A percentile compares a stretch with the other conserved stretches of the same genome.
phyloP scores from a whole-genome alignment of 306 rosid species.

The Inga leiocalycina region DNA sequence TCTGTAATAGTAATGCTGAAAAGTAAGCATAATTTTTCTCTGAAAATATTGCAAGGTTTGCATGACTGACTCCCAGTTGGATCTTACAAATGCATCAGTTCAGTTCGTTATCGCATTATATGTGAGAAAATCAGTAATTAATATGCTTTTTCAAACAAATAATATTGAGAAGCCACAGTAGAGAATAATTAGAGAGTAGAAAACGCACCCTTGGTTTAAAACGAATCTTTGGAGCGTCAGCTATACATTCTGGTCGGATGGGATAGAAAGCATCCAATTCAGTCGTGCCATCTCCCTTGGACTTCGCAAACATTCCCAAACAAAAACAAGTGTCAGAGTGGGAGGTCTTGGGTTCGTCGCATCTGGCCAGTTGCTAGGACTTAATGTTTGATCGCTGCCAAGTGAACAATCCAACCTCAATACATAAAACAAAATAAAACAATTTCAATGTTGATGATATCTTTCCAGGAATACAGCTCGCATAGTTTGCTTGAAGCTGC shows the following conservation, averaged over 20 bases:
- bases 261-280: slow-evolving; percentile 56
- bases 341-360: background rate
- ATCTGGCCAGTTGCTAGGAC: slow-evolving; percentile 3
- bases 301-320: slow-evolving; percentile 1
- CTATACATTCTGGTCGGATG: slow-evolving; percentile 45
- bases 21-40: background rate
- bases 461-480: slow-evolving; percentile 11
- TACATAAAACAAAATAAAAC: slow-evolving; percentile 17
- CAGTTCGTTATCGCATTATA: background rate
- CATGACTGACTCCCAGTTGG: background rate
- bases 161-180: background rate
- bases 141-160: slow-evolving; percentile 4
- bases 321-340: background rate
- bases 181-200: slow-evolving; percentile 13
- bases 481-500: slow-evolving; percentile 19
- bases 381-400: slow-evolving; percentile 36
- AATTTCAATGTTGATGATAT: slow-evolving; percentile 8
- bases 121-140: background rate
- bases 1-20: background rate
- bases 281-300: slow-evolving; percentile 41
- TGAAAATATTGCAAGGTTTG: background rate
- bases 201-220: slow-evolving; percentile 82
- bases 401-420: slow-evolving; percentile 26
- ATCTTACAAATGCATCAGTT: background rate
- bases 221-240: slow-evolving; percentile 60